Evolutionary conservation across 805 yeast species (phyloP).

Genomic region (Saccharomycopsis capsularis): DNA sequence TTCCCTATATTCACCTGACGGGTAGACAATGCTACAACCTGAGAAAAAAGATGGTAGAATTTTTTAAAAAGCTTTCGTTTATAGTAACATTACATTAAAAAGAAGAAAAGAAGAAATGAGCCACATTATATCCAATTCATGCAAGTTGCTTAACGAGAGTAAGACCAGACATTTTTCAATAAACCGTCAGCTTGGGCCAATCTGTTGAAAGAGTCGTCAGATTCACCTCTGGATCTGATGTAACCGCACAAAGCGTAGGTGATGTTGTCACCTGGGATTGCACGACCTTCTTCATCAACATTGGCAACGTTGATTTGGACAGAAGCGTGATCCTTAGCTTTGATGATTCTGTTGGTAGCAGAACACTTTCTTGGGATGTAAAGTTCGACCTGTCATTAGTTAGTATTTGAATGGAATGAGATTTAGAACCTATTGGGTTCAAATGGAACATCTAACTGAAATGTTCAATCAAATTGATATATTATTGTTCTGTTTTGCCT

Average conservation of each 20-base stretch:
- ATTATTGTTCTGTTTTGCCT: no score
- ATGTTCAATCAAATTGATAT: no score
- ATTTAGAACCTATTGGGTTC: no score
- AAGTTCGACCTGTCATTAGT: slow-evolving; percentile 78
- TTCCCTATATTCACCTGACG: no score
- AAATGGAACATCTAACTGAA: no score
- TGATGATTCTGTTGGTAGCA: slow-evolving; percentile 99
- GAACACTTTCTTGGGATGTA: slow-evolving; percentile 99
- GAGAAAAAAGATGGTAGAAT: no score
- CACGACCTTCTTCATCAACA: slow-evolving; percentile 95
- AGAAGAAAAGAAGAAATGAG: background rate
- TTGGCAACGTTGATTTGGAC: slow-evolving; percentile 98
- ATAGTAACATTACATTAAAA: slow-evolving; percentile 23
- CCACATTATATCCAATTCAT: no score
- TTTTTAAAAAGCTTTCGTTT: slow-evolving; percentile 3
- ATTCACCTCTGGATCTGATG: slow-evolving; percentile 98
- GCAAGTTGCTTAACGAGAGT: slow-evolving; percentile 76
- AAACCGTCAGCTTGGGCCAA: slow-evolving; percentile 98
- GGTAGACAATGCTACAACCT: no score
- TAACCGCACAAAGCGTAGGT: slow-evolving; percentile 96
- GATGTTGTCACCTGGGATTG: slow-evolving; percentile 82
- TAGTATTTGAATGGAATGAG: no score
- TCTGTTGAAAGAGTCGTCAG: slow-evolving; percentile 99
- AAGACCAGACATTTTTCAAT: slow-evolving; percentile 91
- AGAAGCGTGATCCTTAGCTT: slow-evolving; percentile 99